Base-by-base conservation (phyloP, 345 rosid species). In the Hibiscus mutabilis region DNA sequence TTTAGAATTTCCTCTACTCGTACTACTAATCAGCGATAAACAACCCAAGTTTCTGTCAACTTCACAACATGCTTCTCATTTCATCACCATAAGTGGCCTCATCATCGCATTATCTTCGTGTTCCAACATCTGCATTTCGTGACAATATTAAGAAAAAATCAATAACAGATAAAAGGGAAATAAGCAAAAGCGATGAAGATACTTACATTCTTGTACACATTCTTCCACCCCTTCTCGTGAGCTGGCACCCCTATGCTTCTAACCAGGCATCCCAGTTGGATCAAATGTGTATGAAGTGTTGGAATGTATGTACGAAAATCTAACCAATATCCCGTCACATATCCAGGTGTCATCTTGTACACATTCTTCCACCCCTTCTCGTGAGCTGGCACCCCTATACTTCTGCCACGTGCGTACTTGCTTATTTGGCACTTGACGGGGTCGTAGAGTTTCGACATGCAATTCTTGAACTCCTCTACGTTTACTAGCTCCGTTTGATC, bases 311-410 rank as follows among this genome's bases (percentile, higher is more conserved):
- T 78, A 90, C 24, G 85, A 66, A 77, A 92, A 95, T 44, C 84
- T 75, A 44, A 95, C 89, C 2, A 88, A 22, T 53, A 92, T 81
- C 69, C 70, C 3, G 99, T 92, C 60, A 92, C 83, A 58, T 72
- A 59, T 0, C 96, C 92, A 0, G 97, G 97, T 16, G 60, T 71
- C 82, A 88, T 86, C 88, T 90, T 95, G 79, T 90, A 95, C 78
- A 92, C 97, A 46, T 95, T 95, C 86, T 95, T 95, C 97, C 97
- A 95, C 52, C 99, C 97, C 9, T 80, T 81, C 87, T 95, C 97
- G 40, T 95, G 91, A 0, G 80, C 75, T 61, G 15, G 9, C 73
- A 88, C 97, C 63, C 42, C 81, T 14, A 75, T 6, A 27, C 72
- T 90, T 61, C 52, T 71, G 58, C 97, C 97, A 22, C 85, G 82